These are phyloP conservation scores for Cladophialophora bantiana DNA, from an alignment of 2,329 filamentous ascomycete species.

Conservation along the genomic window DNA sequence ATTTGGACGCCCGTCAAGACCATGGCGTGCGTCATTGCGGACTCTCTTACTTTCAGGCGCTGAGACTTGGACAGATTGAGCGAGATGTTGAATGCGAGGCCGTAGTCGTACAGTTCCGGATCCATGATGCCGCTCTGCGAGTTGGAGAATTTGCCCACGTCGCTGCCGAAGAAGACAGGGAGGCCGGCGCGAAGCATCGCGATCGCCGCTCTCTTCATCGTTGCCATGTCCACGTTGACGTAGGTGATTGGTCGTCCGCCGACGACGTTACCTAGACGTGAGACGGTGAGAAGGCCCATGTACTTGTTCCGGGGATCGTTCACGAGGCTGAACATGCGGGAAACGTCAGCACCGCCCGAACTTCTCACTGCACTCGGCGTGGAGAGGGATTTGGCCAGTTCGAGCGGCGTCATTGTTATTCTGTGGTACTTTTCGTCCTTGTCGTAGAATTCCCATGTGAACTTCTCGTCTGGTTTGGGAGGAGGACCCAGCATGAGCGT, in stretches of 20 bases:
- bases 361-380: conserved; percentile 65
- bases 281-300: conserved; percentile 74
- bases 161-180: conserved; percentile 87
- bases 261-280: conserved; percentile 80
- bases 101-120: conserved; percentile 75
- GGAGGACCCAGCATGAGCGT: conserved; percentile 83
- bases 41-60: conserved; percentile 75
- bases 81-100: conserved; percentile 80
- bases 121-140: conserved; percentile 77
- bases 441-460: conserved; percentile 82
- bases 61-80: conserved; percentile 78
- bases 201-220: conserved; percentile 76
- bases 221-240: conserved; percentile 78
- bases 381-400: conserved; percentile 74
- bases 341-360: conserved; percentile 66
- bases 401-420: conserved; percentile 70
- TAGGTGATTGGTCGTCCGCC: conserved; percentile 79
- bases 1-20: conserved; percentile 86
- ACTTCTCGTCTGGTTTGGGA: conserved; percentile 71
- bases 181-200: conserved; percentile 78
- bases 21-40: conserved; percentile 91
- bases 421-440: conserved; percentile 69
- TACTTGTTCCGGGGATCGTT: conserved; percentile 83
- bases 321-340: conserved; percentile 78
- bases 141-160: conserved; percentile 84